A percentile compares a stretch with the other conserved stretches of the same genome.
Conservation (phyloP, 495 filamentous ascomycete species). For the Hypoxylon fuscum region DNA sequence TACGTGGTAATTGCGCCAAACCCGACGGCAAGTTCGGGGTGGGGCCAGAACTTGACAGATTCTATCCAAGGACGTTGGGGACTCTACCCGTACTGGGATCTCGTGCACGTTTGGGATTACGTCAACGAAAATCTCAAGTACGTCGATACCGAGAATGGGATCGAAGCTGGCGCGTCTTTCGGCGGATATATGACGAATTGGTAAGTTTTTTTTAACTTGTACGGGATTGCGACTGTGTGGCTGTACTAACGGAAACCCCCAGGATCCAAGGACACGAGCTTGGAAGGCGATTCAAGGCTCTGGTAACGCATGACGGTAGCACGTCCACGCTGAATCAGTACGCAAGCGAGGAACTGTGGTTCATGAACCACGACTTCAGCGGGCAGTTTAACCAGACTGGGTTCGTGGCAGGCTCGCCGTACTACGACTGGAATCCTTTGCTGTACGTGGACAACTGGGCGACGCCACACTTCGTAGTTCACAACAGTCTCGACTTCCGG, state of each 20-base stretch:
- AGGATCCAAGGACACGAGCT: conserved; percentile 65
- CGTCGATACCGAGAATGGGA: conserved; percentile 71
- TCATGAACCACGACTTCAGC: conserved; percentile 54
- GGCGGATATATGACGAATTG: conserved; percentile 69
- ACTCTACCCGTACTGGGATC: conserved; percentile 44
- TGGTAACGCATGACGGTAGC: conserved; percentile 80
- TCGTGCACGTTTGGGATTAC: conserved; percentile 71
- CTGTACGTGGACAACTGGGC: conserved; percentile 67
- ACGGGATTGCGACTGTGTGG: not conserved
- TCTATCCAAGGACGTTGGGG: conserved; percentile 71
- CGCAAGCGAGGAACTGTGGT: conserved; percentile 75
- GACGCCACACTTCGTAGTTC: conserved; percentile 78
- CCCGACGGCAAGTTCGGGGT: conserved; percentile 75
- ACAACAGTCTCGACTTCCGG: conserved; percentile 78
- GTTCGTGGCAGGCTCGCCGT: conserved; percentile 68
- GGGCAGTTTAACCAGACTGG: conserved; percentile 62
- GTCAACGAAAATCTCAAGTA: conserved; percentile 65
- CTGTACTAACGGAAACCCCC: conserved; percentile 32
- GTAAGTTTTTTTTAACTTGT: conserved; percentile 44
- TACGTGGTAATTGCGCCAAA: conserved; percentile 77
- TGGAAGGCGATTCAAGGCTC: conserved; percentile 73
- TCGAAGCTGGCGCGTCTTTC: conserved; percentile 75
- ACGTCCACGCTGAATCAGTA: conserved; percentile 71
- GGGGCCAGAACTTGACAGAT: conserved; percentile 74
- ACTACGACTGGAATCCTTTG: conserved; percentile 75